A percentile compares a stretch with the other conserved stretches of the same genome.
phyloP scores from a whole-genome alignment of 75 land plant genomes.

The Selaginella moellendorffii region DNA sequence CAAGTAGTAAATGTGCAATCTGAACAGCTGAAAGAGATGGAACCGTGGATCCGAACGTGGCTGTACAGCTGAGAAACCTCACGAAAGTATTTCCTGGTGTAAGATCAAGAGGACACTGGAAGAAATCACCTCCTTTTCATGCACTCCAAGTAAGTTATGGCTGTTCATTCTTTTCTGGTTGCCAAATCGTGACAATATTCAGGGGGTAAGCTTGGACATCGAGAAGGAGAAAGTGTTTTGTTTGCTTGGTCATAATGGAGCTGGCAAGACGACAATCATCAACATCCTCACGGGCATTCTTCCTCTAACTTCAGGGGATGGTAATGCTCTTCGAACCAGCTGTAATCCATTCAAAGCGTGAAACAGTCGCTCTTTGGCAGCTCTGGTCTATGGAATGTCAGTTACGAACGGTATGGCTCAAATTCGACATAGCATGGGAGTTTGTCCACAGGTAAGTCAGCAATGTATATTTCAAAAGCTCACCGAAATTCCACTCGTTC shows the following conservation, averaged over 20 bases:
- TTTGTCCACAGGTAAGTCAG: constrained; percentile 20
- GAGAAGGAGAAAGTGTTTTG: constrained; percentile 88
- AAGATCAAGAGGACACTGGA: constrained; percentile 32
- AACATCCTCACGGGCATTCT: constrained; percentile 87
- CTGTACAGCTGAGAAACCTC: constrained; percentile 75
- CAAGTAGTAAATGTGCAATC: not conserved
- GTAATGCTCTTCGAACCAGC: constrained; percentile 27
- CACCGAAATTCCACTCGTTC: not conserved
- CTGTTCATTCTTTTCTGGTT: not conserved
- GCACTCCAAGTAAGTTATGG: constrained; percentile 53
- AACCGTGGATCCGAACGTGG: constrained; percentile 28
- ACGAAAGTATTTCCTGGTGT: constrained; percentile 72
- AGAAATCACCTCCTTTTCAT: constrained; percentile 56
- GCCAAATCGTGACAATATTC: not conserved
- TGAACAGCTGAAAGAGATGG: not conserved
- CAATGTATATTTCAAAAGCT: not conserved
- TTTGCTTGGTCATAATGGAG: constrained; percentile 96
- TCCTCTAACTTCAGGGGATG: constrained; percentile 87
- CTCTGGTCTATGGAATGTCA: constrained; percentile 20
- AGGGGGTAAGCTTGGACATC: constrained; percentile 81
- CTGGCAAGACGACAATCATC: constrained; percentile 91
- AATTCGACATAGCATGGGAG: constrained; percentile 19
- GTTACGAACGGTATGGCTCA: constrained; percentile 13
- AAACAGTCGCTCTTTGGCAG: too few relatives aligned
- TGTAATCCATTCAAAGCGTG: too few relatives aligned